These are phyloP conservation scores for Candolleomyces aberdarensis DNA, from an alignment of 768 basidiomycete genomes.

Conservation along the genomic window DNA sequence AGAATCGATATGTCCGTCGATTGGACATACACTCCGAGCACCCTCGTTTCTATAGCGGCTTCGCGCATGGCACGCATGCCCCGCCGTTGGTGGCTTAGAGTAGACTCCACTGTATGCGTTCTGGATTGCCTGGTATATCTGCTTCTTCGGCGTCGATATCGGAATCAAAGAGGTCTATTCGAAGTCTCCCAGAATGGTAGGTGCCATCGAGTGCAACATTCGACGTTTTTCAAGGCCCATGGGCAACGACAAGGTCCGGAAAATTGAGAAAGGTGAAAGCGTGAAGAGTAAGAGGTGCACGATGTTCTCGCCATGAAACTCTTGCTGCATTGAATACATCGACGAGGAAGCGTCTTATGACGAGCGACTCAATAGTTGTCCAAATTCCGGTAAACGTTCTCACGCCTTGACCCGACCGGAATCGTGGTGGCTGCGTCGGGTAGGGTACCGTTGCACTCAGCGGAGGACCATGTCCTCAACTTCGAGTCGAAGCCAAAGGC, in stretches of 20 bases:
- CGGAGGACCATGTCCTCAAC: conserved; percentile 12
- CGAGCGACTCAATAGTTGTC: neutral
- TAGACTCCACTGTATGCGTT: neutral
- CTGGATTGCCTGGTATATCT: neutral
- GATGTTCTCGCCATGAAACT: too few species aligned
- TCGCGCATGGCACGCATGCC: neutral
- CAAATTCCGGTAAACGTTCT: neutral
- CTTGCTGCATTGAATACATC: too few species aligned
- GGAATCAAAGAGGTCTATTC: neutral
- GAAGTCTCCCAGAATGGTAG: conserved; percentile 1
- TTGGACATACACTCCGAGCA: neutral
- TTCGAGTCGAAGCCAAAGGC: conserved; percentile 40
- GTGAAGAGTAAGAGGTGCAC: neutral
- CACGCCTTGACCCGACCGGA: neutral
- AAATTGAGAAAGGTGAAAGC: neutral
- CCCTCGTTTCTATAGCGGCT: conserved; percentile 1
- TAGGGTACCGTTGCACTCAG: neutral
- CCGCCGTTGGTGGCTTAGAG: neutral
- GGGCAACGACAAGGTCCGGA: neutral
- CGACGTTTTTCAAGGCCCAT: neutral
- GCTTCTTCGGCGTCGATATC: neutral
- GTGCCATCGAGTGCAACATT: neutral
- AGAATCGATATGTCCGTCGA: neutral
- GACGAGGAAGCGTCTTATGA: neutral
- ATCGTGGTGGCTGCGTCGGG: neutral